Evolutionary conservation across 23 red algal genomes (phyloP).

Genomic region (Pyropia haitanensis): DNA sequence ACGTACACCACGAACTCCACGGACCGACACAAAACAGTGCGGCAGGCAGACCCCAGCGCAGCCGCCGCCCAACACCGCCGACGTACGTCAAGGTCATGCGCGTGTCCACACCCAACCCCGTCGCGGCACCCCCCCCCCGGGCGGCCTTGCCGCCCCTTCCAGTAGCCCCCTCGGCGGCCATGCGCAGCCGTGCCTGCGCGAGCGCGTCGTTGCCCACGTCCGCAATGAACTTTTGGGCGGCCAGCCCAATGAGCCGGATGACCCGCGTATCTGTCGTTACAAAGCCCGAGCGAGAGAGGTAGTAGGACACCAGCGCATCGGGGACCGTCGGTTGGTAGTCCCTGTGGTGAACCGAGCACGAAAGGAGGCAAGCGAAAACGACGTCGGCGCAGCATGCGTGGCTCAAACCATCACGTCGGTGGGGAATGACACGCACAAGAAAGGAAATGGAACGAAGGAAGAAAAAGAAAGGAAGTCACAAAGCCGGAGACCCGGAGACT

Average conservation of each 20-base stretch:
- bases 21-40: too few relatives aligned
- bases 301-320: constrained; percentile 65
- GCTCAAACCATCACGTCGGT: too few relatives aligned
- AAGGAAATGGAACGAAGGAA: too few relatives aligned
- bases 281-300: constrained; percentile 73
- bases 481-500: too few relatives aligned
- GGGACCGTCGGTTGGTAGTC: constrained; percentile 79
- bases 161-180: constrained; percentile 17
- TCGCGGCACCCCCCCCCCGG: neutral
- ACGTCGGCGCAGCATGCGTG: too few relatives aligned
- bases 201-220: constrained; percentile 92
- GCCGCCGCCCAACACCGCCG: too few relatives aligned
- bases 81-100: constrained; percentile 21
- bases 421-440: too few relatives aligned
- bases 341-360: too few relatives aligned
- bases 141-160: constrained; percentile 20
- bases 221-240: constrained; percentile 96
- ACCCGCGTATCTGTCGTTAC: constrained; percentile 62
- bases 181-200: constrained; percentile 48
- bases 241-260: constrained; percentile 75
- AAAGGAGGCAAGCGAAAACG: too few relatives aligned
- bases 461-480: too few relatives aligned
- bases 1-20: too few relatives aligned
- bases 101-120: constrained; percentile 1
- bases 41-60: too few relatives aligned